Base-by-base conservation (phyloP, 2,329 filamentous ascomycete genomes). In the Fusarium tuaranense region DNA sequence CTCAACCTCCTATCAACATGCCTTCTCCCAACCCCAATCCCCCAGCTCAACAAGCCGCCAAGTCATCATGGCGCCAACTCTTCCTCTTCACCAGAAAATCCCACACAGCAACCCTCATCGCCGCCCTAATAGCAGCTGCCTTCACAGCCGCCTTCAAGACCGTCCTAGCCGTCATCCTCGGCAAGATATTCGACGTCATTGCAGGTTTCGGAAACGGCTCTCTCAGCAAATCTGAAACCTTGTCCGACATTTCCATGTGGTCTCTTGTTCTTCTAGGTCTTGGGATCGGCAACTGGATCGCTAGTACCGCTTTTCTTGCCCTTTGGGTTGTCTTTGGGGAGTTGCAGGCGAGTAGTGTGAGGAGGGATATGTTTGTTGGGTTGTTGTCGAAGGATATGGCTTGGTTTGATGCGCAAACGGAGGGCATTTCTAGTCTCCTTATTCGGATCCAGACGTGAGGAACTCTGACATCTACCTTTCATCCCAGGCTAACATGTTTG, bases 291-390 rank as follows among this genome's bases (percentile, higher is more conserved):
- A 91, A 90, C 57, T 96, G 94, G 90, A 55, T 95, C 0, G 82
- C 92, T 18, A 92, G 93, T 75, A 88, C 89, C 4, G 80, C 88
- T 2, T 93, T 94, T 75, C 92, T 95, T 76, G 87, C 88, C 1
- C 81, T 90, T 0, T 98, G 95, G 91, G 86, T 96, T 34, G 80
- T 89, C 0, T 97, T 97, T 81, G 94, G 95, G 16, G 95, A 98
- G 81, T 78, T 94, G 3, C 94, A 98, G 75, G 94, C 93, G 0
- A 89, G 88, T 36, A 89, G 83, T 57, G 91, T 91, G 8, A 89
- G 95, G 7, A 85, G 87, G 18, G 85, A 83, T 7, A 83, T 97
- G 4, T 98, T 98, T 78, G 77, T 84, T 2, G 88, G 88, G 3
- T 84, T 98, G 39, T 80, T 97, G n/a, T 83, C 85, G 7, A 94